A percentile compares a stretch with the other conserved stretches of the same genome.
Evolutionary conservation across 306 rosid species (phyloP).

Genomic region (Quercus dentata): DNA sequence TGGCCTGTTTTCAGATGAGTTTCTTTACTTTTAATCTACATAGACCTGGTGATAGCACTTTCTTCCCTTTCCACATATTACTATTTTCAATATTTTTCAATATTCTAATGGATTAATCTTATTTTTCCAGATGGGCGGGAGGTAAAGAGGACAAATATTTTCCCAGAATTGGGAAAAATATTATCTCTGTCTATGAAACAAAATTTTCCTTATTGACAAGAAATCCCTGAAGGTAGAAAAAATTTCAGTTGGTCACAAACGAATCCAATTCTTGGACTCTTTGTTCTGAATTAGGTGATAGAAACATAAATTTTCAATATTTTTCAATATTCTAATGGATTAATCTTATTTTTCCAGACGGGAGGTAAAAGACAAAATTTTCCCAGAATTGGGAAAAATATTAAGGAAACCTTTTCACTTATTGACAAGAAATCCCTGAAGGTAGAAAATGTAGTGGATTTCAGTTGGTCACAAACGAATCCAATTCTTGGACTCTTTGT

Average conservation of each 20-base stretch:
- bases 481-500: slow-evolving; percentile 83
- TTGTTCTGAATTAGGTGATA: slow-evolving; percentile 91
- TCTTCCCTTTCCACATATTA: background rate
- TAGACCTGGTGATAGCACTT: background rate
- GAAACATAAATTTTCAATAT: background rate
- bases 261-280: slow-evolving; percentile 80
- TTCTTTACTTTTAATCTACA: background rate
- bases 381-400: slow-evolving; percentile 81
- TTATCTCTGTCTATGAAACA: slow-evolving; percentile 79
- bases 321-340: background rate
- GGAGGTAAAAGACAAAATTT: slow-evolving; percentile 82
- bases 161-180: slow-evolving; percentile 81
- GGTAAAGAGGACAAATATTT: slow-evolving; percentile 79
- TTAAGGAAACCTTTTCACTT: slow-evolving; percentile 72
- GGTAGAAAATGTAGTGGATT: slow-evolving; percentile 88
- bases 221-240: slow-evolving; percentile 82
- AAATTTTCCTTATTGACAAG: slow-evolving; percentile 89
- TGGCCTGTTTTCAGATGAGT: slow-evolving; percentile 90
- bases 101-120: background rate
- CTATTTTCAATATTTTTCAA: background rate
- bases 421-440: slow-evolving; percentile 81
- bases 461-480: slow-evolving; percentile 91
- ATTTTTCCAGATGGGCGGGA: slow-evolving; percentile 75
- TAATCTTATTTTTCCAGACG: slow-evolving; percentile 41
- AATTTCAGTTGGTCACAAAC: slow-evolving; percentile 94